Percentiles rank a stretch among this genome's conserved stretches.
Evolutionary conservation across 371 early-diverging fungal genomes (phyloP).

Genomic region (Rhizopus microsporus): DNA sequence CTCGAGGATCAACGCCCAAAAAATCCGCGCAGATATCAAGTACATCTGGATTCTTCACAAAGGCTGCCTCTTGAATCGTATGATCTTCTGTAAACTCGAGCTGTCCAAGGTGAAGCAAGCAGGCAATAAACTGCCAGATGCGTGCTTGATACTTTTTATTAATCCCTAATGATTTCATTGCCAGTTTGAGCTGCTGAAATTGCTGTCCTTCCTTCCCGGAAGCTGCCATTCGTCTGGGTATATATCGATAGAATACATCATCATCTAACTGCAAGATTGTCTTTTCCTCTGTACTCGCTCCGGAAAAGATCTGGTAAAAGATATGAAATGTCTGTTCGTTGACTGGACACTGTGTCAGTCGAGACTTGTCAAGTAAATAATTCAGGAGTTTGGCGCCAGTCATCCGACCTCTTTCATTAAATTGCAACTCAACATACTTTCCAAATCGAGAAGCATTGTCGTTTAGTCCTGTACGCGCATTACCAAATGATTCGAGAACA

Average conservation of each 20-base stretch:
- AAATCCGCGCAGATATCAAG: conserved; percentile 82
- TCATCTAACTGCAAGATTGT: conserved; percentile 35
- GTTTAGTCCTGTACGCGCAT: conserved; percentile 51
- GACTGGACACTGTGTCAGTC: conserved; percentile 58
- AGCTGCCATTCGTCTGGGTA: conserved; percentile 30
- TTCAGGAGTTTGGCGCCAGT: conserved; percentile 88
- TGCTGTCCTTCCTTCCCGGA: conserved; percentile 31
- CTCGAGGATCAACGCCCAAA: conserved; percentile 79
- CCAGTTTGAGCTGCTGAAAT: conserved; percentile 66
- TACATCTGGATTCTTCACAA: conserved; percentile 67
- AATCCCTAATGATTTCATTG: conserved; percentile 79
- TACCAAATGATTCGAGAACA: conserved; percentile 89
- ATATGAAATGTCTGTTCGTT: conserved; percentile 91
- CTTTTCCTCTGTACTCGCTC: conserved; percentile 43
- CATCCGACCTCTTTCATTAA: conserved; percentile 85
- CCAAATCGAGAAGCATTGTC: conserved; percentile 91
- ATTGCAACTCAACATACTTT: conserved; percentile 90
- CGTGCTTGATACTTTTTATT: conserved; percentile 74
- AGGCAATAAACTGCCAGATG: conserved; percentile 81
- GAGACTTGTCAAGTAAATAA: conserved; percentile 88
- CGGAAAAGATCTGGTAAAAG: conserved; percentile 83
- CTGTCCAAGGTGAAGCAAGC: conserved; percentile 86
- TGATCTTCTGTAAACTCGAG: conserved; percentile 71
- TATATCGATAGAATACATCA: conserved; percentile 30
- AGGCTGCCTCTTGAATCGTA: conserved; percentile 66